Evolutionary conservation across 768 basidiomycete genomes (phyloP).

Genomic region (Pleurotus tuoliensis): DNA sequence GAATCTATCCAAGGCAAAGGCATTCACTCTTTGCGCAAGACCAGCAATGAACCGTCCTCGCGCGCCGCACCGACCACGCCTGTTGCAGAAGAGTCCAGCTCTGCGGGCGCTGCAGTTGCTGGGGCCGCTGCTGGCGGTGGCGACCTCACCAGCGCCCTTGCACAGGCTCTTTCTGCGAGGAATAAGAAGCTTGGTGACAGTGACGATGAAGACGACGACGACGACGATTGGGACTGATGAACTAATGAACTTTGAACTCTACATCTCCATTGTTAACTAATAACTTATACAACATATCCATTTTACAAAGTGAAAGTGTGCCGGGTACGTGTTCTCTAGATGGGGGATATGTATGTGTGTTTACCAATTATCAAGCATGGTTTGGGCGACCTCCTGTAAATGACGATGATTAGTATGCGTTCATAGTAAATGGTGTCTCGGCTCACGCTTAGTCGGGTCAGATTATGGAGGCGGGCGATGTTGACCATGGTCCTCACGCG

Average conservation of each 20-base stretch:
- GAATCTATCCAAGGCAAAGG: conserved; percentile 83
- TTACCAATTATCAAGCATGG: conserved; percentile 40
- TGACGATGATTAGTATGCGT: no score
- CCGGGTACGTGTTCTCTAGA: background rate
- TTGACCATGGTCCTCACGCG: conserved; percentile 81
- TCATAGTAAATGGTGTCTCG: background rate
- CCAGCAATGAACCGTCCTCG: conserved; percentile 34
- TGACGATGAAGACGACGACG: conserved; percentile 72
- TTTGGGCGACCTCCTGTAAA: conserved; percentile 43
- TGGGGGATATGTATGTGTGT: background rate
- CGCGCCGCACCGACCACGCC: conserved; percentile 31
- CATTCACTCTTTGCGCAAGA: conserved; percentile 65
- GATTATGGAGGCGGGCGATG: conserved; percentile 70
- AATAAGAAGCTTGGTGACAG: conserved; percentile 88
- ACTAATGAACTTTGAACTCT: no score
- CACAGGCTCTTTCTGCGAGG: conserved; percentile 75
- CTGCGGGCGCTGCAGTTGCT: conserved; percentile 30
- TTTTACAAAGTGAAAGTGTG: background rate
- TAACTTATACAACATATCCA: background rate
- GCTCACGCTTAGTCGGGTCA: conserved; percentile 63
- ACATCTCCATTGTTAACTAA: background rate
- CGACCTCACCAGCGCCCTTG: conserved; percentile 79
- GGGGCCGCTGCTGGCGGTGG: conserved; percentile 49
- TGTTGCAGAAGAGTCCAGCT: conserved; percentile 25
- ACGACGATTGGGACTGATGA: conserved; percentile 50